phyloP scores from a whole-genome alignment of 1,139 yeast species.

The Debaryomyces singareniensis region DNA sequence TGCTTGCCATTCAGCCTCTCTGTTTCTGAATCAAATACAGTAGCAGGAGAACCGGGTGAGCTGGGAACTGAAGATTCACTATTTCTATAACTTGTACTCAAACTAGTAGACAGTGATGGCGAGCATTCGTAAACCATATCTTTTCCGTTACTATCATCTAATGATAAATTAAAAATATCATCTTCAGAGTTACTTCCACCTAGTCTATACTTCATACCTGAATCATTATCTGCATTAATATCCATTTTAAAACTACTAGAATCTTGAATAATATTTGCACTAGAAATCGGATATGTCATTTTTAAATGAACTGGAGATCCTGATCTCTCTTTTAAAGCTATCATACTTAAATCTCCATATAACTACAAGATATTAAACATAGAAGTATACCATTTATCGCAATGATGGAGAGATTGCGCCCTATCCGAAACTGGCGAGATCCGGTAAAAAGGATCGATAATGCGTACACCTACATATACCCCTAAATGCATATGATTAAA shows the following conservation, averaged over 20 bases:
- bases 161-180: not conserved
- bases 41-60: not conserved
- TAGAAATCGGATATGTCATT: not conserved
- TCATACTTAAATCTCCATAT: too few species aligned
- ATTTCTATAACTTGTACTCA: not conserved
- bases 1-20: too few species aligned
- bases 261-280: not conserved
- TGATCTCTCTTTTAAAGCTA: not conserved
- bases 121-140: not conserved
- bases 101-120: not conserved
- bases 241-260: not conserved
- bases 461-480: not conserved
- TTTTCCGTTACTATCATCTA: not conserved
- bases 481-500: conserved; percentile 1
- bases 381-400: conserved; percentile 1
- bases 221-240: not conserved
- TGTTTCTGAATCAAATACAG: not conserved
- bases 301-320: not conserved
- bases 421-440: not conserved
- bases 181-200: not conserved
- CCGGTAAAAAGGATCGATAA: conserved; percentile 1
- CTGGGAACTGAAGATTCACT: not conserved
- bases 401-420: conserved; percentile 1
- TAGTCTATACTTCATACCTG: not conserved
- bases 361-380: too few species aligned